A percentile compares a stretch with the other conserved stretches of the same genome.
These are phyloP conservation scores for Emmonsiellopsis sp. DNA, from an alignment of 2,329 filamentous ascomycete genomes.

Conservation along the genomic window DNA sequence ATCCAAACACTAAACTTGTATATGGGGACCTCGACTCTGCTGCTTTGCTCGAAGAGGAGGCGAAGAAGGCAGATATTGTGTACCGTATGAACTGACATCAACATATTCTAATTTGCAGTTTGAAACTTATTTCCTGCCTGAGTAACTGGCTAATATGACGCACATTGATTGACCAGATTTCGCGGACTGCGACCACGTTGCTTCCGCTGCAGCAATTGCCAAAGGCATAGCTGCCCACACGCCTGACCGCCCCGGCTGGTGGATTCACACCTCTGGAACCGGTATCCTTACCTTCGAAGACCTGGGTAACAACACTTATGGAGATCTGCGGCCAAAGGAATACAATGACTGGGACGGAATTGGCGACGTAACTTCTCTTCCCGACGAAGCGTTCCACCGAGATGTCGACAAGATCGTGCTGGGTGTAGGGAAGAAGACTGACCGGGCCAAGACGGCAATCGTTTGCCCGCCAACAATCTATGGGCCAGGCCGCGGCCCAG, in stretches of 20 bases:
- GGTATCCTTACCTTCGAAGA: slow-evolving; percentile 36
- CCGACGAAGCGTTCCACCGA: slow-evolving; percentile 32
- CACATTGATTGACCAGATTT: slow-evolving; percentile 20
- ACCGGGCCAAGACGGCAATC: slow-evolving; percentile 28
- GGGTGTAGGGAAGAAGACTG: slow-evolving; percentile 16
- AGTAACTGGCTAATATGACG: neutral
- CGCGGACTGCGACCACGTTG: slow-evolving; percentile 36
- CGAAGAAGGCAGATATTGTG: slow-evolving; percentile 40
- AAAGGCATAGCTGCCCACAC: slow-evolving; percentile 30
- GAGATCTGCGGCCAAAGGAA: slow-evolving; percentile 34
- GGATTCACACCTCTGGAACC: slow-evolving; percentile 39
- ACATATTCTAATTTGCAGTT: neutral
- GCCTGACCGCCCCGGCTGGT: slow-evolving; percentile 27
- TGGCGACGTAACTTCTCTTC: slow-evolving; percentile 32
- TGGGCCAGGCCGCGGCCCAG: slow-evolving; percentile 29
- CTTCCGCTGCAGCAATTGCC: slow-evolving; percentile 32
- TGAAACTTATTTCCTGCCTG: neutral
- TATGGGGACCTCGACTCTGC: slow-evolving; percentile 35
- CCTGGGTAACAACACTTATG: slow-evolving; percentile 28
- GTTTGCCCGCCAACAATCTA: slow-evolving; percentile 35
- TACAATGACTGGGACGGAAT: slow-evolving; percentile 40
- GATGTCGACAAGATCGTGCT: slow-evolving; percentile 34
- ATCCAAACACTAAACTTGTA: slow-evolving; percentile 34
- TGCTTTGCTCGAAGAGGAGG: slow-evolving; percentile 33
- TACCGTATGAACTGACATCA: slow-evolving; percentile 27